phyloP scores from a whole-genome alignment of 148 eudicot genomes.

The Agrostemma githago region DNA sequence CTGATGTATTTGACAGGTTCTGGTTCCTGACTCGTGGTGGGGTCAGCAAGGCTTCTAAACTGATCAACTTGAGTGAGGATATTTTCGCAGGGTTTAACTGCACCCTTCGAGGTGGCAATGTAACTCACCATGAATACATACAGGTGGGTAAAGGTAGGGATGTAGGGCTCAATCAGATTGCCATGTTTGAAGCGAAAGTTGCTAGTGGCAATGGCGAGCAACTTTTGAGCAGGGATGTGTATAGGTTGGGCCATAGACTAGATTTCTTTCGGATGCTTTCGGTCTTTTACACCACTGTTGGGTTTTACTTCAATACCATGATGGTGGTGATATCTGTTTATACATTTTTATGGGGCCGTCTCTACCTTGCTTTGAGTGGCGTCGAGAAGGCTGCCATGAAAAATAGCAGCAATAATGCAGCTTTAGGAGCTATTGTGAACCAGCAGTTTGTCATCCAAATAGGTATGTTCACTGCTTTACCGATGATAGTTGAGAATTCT shows the following conservation, averaged over 20 bases:
- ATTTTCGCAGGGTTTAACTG: constrained; percentile 94
- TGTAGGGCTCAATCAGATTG: constrained; percentile 88
- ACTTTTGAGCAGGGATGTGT: constrained; percentile 84
- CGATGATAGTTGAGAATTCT: constrained; percentile 92
- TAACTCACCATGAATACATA: constrained; percentile 90
- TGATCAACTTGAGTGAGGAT: constrained; percentile 92
- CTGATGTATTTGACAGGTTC: constrained; percentile 89
- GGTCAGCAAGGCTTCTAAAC: constrained; percentile 85
- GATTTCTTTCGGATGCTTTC: constrained; percentile 97
- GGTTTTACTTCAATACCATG: constrained; percentile 77
- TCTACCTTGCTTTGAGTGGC: constrained; percentile 89
- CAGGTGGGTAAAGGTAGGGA: constrained; percentile 99
- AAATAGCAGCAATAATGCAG: constrained; percentile 49
- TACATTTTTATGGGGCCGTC: constrained; percentile 84
- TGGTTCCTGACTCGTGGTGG: constrained; percentile 93
- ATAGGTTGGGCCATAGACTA: constrained; percentile 85
- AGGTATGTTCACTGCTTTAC: constrained; percentile 88
- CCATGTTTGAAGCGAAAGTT: constrained; percentile 99
- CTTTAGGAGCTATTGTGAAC: constrained; percentile 69
- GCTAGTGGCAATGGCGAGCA: constrained; percentile 97
- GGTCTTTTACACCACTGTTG: constrained; percentile 77
- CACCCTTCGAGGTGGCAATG: constrained; percentile 89
- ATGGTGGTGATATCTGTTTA: constrained; percentile 73
- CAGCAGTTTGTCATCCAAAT: constrained; percentile 85
- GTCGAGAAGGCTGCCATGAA: constrained; percentile 44